Percentiles rank a stretch among this genome's conserved stretches.
Conservation (phyloP, 805 yeast genomes). For the Candida ascalaphidarum region DNA sequence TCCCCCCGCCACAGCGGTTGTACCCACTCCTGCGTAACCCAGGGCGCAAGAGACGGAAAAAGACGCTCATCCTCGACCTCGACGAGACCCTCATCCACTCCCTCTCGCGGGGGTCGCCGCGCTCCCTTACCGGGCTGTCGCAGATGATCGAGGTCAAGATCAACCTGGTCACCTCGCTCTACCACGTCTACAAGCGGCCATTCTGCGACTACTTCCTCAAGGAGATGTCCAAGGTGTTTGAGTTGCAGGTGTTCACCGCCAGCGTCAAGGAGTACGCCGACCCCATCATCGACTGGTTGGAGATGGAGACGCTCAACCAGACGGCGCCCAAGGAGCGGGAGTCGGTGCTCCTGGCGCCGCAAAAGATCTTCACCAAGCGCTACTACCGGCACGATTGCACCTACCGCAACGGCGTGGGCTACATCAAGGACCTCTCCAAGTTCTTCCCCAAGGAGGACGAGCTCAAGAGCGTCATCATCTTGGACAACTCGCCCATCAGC, state of each 20-base stretch:
- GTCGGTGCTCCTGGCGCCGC: no score
- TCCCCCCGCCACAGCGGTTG: conserved; percentile 38
- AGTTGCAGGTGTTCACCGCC: conserved; percentile 88
- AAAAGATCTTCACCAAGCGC: conserved; percentile 42
- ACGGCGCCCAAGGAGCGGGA: conserved; percentile 5
- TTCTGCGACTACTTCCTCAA: conserved; percentile 77
- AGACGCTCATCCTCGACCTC: conserved; percentile 76
- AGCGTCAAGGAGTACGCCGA: conserved; percentile 93
- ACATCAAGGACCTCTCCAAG: conserved; percentile 45
- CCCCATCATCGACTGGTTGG: conserved; percentile 91
- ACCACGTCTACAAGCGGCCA: conserved; percentile 88
- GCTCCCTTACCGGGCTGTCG: conserved; percentile 32
- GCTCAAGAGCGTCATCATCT: conserved; percentile 60
- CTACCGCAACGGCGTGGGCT: conserved; percentile 71
- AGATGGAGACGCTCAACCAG: conserved; percentile 36
- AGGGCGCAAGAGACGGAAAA: conserved; percentile 30
- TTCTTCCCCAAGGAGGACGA: conserved; percentile 56
- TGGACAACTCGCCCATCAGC: conserved; percentile 91
- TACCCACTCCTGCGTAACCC: conserved; percentile 35
- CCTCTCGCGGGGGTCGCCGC: conserved; percentile 55
- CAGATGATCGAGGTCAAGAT: conserved; percentile 73
- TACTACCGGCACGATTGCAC: conserved; percentile 78
- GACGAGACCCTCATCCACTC: conserved; percentile 96
- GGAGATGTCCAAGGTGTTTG: conserved; percentile 79
- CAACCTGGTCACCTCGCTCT: conserved; percentile 67